phyloP scores from a whole-genome alignment of 768 basidiomycete genomes.

The Russula ochroleuca region DNA sequence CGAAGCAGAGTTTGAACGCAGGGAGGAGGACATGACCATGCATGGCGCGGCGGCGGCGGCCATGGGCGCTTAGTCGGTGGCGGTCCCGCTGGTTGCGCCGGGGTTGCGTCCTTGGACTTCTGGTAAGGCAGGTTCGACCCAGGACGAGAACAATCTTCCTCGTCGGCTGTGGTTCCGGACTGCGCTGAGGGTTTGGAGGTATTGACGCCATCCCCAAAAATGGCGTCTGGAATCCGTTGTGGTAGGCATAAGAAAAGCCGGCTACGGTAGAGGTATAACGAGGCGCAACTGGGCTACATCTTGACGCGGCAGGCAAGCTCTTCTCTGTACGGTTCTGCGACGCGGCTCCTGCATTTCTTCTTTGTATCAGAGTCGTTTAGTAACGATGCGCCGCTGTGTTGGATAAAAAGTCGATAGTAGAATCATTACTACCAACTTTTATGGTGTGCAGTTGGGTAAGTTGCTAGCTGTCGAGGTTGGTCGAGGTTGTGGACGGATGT shows the following conservation, averaged over 20 bases:
- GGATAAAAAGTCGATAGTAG: slow-evolving; percentile 86
- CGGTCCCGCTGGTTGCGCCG: slow-evolving; percentile 23
- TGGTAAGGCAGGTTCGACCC: slow-evolving; percentile 73
- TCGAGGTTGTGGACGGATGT: slow-evolving; percentile 58
- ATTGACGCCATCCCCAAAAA: slow-evolving; percentile 80
- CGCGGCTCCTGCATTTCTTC: slow-evolving; percentile 82
- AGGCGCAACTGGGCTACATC: slow-evolving; percentile 59
- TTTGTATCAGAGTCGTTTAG: slow-evolving; percentile 73
- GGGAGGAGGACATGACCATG: slow-evolving; percentile 61
- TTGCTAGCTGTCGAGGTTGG: slow-evolving; percentile 95
- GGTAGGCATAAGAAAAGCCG: slow-evolving; percentile 4
- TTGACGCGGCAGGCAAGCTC: slow-evolving; percentile 74
- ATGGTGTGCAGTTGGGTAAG: slow-evolving; percentile 86
- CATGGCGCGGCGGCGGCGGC: slow-evolving; percentile 48
- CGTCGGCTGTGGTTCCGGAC: slow-evolving; percentile 38
- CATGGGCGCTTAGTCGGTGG: slow-evolving; percentile 15
- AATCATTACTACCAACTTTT: slow-evolving; percentile 92
- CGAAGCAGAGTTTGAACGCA: slow-evolving; percentile 44
- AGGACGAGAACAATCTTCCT: slow-evolving; percentile 97
- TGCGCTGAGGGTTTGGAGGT: slow-evolving; percentile 37
- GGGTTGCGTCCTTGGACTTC: slow-evolving; percentile 35
- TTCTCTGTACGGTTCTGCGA: slow-evolving; percentile 88
- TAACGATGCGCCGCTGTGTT: slow-evolving; percentile 72
- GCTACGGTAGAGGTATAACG: neutral
- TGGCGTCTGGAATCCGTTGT: slow-evolving; percentile 67